Percentiles rank a stretch among this genome's conserved stretches.
These are phyloP conservation scores for Calocybe cyanea DNA, from an alignment of 768 basidiomycete genomes.

Conservation along the genomic window DNA sequence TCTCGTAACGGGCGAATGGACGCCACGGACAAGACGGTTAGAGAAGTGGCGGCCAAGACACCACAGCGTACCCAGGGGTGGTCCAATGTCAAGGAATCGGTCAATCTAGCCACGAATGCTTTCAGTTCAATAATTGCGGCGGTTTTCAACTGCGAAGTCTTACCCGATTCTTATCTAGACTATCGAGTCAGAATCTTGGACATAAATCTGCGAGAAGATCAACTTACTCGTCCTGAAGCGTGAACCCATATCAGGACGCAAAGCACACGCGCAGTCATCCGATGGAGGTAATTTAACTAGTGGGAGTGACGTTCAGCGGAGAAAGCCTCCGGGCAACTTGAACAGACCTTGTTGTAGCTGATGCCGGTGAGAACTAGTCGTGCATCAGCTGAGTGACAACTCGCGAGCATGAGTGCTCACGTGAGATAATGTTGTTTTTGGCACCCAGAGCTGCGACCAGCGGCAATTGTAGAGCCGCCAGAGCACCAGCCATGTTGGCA, in stretches of 20 bases:
- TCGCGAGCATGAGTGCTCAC: slow-evolving; percentile 16
- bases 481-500: slow-evolving; percentile 37
- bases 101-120: slow-evolving; percentile 8
- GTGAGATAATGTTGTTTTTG: slow-evolving; percentile 46
- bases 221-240: slow-evolving; percentile 36
- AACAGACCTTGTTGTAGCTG: slow-evolving; percentile 37
- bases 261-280: slow-evolving; percentile 44
- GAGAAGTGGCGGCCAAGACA: slow-evolving; percentile 31
- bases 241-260: slow-evolving; percentile 49
- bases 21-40: slow-evolving; percentile 41
- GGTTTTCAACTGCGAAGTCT: neutral
- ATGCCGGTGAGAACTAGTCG: slow-evolving; percentile 49
- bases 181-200: neutral
- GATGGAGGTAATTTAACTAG: slow-evolving; percentile 45
- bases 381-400: neutral
- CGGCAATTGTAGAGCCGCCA: slow-evolving; percentile 48
- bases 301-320: too few species aligned
- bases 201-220: neutral
- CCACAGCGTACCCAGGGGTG: slow-evolving; percentile 32
- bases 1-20: slow-evolving; percentile 35
- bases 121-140: neutral
- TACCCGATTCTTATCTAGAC: slow-evolving; percentile 17
- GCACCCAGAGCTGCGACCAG: slow-evolving; percentile 56
- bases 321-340: neutral
- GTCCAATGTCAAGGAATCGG: slow-evolving; percentile 9